phyloP scores from a whole-genome alignment of 2,329 filamentous ascomycete genomes.

The Verticillium longisporum region DNA sequence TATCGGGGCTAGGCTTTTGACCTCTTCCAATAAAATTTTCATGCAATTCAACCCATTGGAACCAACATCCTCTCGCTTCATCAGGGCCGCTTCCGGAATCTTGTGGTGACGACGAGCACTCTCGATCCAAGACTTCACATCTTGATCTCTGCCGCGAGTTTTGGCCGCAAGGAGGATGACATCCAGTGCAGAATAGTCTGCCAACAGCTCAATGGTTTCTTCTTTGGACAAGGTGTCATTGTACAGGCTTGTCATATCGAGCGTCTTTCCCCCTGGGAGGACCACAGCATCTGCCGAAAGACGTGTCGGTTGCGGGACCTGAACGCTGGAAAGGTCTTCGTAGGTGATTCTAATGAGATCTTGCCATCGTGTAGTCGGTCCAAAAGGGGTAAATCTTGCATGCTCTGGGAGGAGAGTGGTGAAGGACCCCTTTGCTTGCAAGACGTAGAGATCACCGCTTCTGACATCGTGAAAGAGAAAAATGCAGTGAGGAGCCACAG shows the following conservation, averaged over 20 bases:
- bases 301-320: background rate
- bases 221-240: background rate
- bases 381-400: background rate
- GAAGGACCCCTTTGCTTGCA: slow-evolving; percentile 15
- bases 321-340: background rate
- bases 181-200: background rate
- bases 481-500: slow-evolving; percentile 12
- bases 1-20: background rate
- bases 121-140: background rate
- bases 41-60: background rate
- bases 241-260: background rate
- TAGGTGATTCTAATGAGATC: background rate
- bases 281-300: background rate
- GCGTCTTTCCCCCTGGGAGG: background rate
- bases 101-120: background rate
- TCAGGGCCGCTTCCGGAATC: background rate
- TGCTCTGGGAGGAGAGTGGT: slow-evolving; percentile 4
- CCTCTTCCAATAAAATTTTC: background rate
- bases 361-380: background rate
- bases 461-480: slow-evolving; percentile 12
- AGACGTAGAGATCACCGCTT: slow-evolving; percentile 6
- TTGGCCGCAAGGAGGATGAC: background rate
- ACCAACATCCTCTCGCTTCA: background rate
- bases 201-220: background rate
- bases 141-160: background rate